These are phyloP conservation scores for Oryza officinalis DNA, from an alignment of 176 grass and related monocot species.

Conservation along the genomic window DNA sequence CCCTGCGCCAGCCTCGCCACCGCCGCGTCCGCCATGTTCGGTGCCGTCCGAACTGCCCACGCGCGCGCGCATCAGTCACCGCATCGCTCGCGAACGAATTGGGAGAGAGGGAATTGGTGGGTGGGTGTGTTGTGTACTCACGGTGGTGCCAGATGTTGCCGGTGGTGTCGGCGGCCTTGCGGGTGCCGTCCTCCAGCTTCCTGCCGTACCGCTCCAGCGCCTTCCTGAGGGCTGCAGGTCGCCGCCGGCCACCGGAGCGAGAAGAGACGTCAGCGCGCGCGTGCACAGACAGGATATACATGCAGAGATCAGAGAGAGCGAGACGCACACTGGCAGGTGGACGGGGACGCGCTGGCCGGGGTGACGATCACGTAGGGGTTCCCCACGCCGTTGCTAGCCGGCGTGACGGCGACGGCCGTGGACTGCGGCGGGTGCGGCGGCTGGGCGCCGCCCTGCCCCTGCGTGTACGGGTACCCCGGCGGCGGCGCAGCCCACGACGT, in stretches of 20 bases:
- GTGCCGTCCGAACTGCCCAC: slow-evolving; percentile 40
- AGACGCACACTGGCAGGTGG: slow-evolving; percentile 49
- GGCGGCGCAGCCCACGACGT: slow-evolving; percentile 13
- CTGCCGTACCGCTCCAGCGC: slow-evolving; percentile 63
- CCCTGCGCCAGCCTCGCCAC: slow-evolving; percentile 75
- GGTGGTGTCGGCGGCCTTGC: slow-evolving; percentile 60
- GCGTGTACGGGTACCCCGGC: slow-evolving; percentile 29
- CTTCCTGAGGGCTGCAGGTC: slow-evolving; percentile 40
- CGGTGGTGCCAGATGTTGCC: slow-evolving; percentile 85
- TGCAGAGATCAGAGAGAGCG: not conserved
- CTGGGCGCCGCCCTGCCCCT: slow-evolving; percentile 17
- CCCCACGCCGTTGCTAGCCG: slow-evolving; percentile 39
- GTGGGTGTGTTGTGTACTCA: not conserved
- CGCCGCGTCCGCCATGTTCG: slow-evolving; percentile 76
- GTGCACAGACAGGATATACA: not conserved
- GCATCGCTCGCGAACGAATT: not conserved
- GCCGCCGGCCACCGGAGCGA: not conserved
- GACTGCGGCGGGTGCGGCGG: slow-evolving; percentile 15
- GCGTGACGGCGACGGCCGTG: slow-evolving; percentile 35
- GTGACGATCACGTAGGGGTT: slow-evolving; percentile 71
- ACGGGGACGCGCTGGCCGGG: slow-evolving; percentile 36
- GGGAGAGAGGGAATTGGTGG: not conserved
- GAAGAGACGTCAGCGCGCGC: not conserved
- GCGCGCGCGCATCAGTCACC: not conserved
- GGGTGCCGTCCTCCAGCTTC: slow-evolving; percentile 59